These are phyloP conservation scores for Crataegus laevigata DNA, from an alignment of 306 rosid species.

Conservation along the genomic window DNA sequence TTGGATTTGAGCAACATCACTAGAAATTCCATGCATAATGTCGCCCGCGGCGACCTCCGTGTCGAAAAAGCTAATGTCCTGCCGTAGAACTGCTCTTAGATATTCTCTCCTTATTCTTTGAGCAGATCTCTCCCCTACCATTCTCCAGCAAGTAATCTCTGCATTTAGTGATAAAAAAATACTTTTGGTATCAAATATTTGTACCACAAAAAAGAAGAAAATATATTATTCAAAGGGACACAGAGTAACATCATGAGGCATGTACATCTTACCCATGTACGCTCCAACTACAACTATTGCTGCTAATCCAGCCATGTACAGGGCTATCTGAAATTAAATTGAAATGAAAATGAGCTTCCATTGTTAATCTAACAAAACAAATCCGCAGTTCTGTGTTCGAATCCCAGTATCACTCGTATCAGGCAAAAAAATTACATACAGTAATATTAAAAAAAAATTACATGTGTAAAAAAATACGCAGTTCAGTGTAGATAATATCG, in stretches of 20 bases:
- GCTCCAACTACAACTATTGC: constrained; percentile 74
- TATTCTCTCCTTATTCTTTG: constrained; percentile 72
- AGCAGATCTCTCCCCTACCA: constrained; percentile 84
- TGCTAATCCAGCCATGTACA: constrained; percentile 57
- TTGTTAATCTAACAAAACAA: neutral
- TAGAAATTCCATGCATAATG: constrained; percentile 88
- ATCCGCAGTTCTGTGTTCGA: neutral
- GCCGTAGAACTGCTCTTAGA: constrained; percentile 66
- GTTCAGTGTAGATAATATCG: too few species aligned
- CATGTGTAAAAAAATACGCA: too few species aligned
- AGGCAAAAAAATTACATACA: neutral
- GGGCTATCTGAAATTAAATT: constrained; percentile 54
- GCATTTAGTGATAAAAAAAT: constrained; percentile 17
- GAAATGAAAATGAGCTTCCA: neutral
- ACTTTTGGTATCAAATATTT: neutral
- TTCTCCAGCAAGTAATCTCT: constrained; percentile 94
- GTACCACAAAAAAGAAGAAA: neutral
- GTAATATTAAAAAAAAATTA: neutral
- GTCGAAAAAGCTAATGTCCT: constrained; percentile 66
- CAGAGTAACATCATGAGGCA: neutral
- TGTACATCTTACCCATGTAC: constrained; percentile 55
- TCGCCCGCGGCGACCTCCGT: constrained; percentile 60
- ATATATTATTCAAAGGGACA: neutral
- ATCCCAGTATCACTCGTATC: neutral
- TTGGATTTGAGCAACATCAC: constrained; percentile 91